Conservation (phyloP, 306 rosid genomes). For the Hippophae tibetana region DNA sequence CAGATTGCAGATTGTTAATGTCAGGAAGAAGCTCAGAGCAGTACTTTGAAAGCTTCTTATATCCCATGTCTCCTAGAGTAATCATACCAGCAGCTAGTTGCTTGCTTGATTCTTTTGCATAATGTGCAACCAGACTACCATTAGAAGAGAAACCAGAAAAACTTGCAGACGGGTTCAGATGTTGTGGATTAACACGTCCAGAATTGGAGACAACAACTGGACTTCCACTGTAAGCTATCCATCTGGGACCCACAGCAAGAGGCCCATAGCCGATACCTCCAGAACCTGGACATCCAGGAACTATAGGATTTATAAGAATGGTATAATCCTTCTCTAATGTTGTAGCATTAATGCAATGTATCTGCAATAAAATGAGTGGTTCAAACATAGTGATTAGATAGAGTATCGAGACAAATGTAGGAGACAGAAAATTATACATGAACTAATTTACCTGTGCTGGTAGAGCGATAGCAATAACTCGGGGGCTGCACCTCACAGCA, state of each 20-base stretch:
- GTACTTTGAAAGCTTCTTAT: constrained; percentile 77
- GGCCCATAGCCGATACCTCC: constrained; percentile 87
- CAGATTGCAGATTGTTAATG: constrained; percentile 39
- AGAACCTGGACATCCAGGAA: constrained; percentile 46
- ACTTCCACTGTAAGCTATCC: constrained; percentile 94
- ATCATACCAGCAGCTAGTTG: constrained; percentile 87
- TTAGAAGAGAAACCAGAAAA: constrained; percentile 65
- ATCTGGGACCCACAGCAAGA: constrained; percentile 89
- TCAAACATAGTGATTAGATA: background rate
- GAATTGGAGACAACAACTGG: constrained; percentile 41
- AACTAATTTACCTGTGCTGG: constrained; percentile 62
- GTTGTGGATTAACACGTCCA: constrained; percentile 68
- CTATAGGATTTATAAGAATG: constrained; percentile 70
- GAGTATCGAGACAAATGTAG: background rate
- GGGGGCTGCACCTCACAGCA: constrained; percentile 84
- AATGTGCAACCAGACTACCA: constrained; percentile 86
- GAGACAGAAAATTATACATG: background rate
- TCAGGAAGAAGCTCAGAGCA: constrained; percentile 76
- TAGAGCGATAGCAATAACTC: constrained; percentile 70
- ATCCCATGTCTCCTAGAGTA: constrained; percentile 87
- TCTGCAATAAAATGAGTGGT: constrained; percentile 39
- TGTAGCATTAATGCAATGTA: constrained; percentile 76
- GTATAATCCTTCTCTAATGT: constrained; percentile 74
- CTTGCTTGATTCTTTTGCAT: constrained; percentile 95
- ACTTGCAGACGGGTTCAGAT: constrained; percentile 61